Evolutionary conservation across 2,329 filamentous ascomycete genomes (phyloP).

Genomic region (Pochonia chlamydosporia): DNA sequence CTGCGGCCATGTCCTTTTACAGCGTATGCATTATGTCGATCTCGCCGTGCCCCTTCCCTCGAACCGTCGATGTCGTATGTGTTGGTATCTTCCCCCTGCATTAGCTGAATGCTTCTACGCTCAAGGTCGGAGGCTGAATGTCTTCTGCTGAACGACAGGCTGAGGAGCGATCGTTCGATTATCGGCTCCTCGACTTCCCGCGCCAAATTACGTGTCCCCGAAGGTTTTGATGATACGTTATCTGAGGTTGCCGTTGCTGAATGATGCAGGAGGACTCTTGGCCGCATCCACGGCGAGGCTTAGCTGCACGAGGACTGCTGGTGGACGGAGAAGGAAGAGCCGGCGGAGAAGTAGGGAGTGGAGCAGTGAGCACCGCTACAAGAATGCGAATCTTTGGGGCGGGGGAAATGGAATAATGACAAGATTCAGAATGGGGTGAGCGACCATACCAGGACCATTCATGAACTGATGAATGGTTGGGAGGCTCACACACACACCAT

Average conservation of each 20-base stretch:
- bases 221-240: background rate
- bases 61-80: background rate
- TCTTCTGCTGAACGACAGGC: background rate
- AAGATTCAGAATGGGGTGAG: background rate
- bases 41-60: background rate
- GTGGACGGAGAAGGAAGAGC: background rate
- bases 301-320: background rate
- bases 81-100: background rate
- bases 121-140: background rate
- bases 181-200: background rate
- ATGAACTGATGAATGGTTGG: background rate
- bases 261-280: background rate
- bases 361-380: background rate
- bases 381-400: background rate
- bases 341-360: background rate
- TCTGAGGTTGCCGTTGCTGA: background rate
- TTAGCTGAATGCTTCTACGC: background rate
- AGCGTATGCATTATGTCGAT: background rate
- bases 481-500: background rate
- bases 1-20: background rate
- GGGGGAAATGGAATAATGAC: background rate
- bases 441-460: background rate
- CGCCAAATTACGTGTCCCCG: background rate
- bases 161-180: conserved; percentile 1
- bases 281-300: background rate